phyloP scores from a whole-genome alignment of 768 basidiomycete species.

The Calocybe gangraenosa region DNA sequence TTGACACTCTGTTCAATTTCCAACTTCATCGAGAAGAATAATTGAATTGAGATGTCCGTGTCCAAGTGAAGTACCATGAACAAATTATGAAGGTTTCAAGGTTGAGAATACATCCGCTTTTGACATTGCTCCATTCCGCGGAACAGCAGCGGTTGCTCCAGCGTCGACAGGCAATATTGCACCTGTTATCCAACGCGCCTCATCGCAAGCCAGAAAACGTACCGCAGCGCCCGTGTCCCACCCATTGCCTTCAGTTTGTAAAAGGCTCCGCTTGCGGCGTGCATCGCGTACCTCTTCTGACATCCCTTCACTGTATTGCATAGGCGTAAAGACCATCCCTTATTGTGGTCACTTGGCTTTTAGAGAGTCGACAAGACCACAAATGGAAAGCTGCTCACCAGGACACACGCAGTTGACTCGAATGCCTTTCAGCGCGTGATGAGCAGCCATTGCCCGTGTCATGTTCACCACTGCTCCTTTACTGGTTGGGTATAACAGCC shows the following conservation, averaged over 20 bases:
- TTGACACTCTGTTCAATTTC: too few species aligned
- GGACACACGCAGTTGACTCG: constrained; percentile 38
- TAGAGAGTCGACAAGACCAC: too few species aligned
- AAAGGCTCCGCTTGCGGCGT: constrained; percentile 29
- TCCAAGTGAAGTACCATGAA: too few species aligned
- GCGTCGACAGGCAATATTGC: constrained; percentile 37
- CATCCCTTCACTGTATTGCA: constrained; percentile 35
- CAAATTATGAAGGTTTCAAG: too few species aligned
- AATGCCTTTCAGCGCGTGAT: constrained; percentile 36
- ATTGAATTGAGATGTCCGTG: too few species aligned
- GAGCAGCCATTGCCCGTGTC: constrained; percentile 41
- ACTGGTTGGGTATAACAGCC: constrained; percentile 37
- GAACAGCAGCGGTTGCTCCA: constrained; percentile 31
- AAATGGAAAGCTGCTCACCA: constrained; percentile 22
- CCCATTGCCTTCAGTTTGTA: constrained; percentile 39
- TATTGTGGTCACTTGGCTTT: constrained; percentile 7
- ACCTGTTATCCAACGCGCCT: constrained; percentile 42
- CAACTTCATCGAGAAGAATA: too few species aligned
- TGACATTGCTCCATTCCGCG: constrained; percentile 2
- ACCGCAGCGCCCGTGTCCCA: constrained; percentile 39
- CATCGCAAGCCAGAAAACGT: constrained; percentile 36
- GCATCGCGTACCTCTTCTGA: constrained; percentile 30
- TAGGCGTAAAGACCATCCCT: constrained; percentile 40
- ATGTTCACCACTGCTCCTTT: constrained; percentile 41
- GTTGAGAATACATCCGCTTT: constrained; percentile 8